phyloP scores from a whole-genome alignment of 176 grass and related monocot species.

The Bolboschoenus planiculmis region DNA sequence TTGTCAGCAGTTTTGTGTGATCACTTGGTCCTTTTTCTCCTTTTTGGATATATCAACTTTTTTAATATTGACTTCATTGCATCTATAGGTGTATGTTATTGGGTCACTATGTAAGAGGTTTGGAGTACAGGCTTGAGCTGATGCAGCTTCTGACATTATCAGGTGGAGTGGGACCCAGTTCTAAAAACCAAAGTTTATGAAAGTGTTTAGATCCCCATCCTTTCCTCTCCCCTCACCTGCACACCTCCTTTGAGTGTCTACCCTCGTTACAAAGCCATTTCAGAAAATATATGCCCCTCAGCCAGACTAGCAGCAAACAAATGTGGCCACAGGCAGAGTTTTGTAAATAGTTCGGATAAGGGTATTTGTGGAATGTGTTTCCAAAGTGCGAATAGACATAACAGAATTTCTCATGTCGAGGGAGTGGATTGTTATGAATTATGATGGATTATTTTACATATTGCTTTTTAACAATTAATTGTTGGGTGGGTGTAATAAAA shows the following conservation, averaged over 20 bases:
- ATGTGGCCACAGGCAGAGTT: background rate
- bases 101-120: conserved; percentile 82
- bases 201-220: background rate
- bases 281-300: background rate
- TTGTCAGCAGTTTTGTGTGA: background rate
- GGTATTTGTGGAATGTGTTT: background rate
- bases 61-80: background rate
- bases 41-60: background rate
- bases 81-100: conserved; percentile 79
- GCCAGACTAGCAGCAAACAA: background rate
- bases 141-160: conserved; percentile 52
- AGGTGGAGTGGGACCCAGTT: conserved; percentile 29
- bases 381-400: background rate
- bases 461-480: background rate
- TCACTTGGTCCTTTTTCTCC: background rate
- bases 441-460: background rate
- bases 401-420: background rate
- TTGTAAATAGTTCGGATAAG: conserved; percentile 10
- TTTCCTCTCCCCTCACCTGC: conserved; percentile 7
- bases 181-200: conserved; percentile 22
- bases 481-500: background rate
- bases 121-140: conserved; percentile 84
- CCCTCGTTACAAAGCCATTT: background rate
- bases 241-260: conserved; percentile 26
- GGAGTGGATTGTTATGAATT: background rate